Evolutionary conservation across 2,329 filamentous ascomycete species (phyloP).

Genomic region (Aspergillus fischeri): DNA sequence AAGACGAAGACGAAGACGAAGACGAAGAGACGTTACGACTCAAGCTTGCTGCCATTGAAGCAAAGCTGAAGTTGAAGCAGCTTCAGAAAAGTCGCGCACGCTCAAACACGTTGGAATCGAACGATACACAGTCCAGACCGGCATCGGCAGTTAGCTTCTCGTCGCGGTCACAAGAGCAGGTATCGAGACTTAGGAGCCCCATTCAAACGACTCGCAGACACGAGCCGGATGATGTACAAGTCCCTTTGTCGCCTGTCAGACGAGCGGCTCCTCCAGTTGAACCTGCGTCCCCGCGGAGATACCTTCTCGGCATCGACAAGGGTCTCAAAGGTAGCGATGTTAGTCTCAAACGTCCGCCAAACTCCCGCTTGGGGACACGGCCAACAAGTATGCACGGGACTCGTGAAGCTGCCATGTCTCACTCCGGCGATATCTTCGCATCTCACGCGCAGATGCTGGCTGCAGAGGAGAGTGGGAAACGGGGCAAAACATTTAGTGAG

Average conservation of each 20-base stretch:
- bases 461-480: slow-evolving; percentile 22
- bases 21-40: slow-evolving; percentile 88
- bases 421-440: slow-evolving; percentile 18
- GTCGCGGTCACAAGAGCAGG: slow-evolving; percentile 16
- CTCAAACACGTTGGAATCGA: slow-evolving; percentile 17
- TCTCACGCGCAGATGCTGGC: slow-evolving; percentile 24
- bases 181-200: slow-evolving; percentile 11
- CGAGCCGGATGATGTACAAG: slow-evolving; percentile 53
- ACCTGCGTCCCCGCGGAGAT: slow-evolving; percentile 71
- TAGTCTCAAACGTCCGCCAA: slow-evolving; percentile 68
- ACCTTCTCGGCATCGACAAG: slow-evolving; percentile 85
- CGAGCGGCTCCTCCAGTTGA: slow-evolving; percentile 45
- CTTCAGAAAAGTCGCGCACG: slow-evolving; percentile 58
- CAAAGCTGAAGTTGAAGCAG: slow-evolving; percentile 80
- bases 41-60: slow-evolving; percentile 83
- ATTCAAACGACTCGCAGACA: slow-evolving; percentile 13
- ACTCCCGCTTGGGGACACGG: slow-evolving; percentile 24
- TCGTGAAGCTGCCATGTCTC: slow-evolving; percentile 24
- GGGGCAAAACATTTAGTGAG: slow-evolving; percentile 71
- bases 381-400: slow-evolving; percentile 27
- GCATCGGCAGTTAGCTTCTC: slow-evolving; percentile 23
- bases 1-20: slow-evolving; percentile 70
- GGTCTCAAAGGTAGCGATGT: slow-evolving; percentile 75
- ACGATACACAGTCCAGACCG: slow-evolving; percentile 17
- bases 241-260: slow-evolving; percentile 69